Conservation (phyloP, 1,139 yeast species). For the Taphrina betulina region DNA sequence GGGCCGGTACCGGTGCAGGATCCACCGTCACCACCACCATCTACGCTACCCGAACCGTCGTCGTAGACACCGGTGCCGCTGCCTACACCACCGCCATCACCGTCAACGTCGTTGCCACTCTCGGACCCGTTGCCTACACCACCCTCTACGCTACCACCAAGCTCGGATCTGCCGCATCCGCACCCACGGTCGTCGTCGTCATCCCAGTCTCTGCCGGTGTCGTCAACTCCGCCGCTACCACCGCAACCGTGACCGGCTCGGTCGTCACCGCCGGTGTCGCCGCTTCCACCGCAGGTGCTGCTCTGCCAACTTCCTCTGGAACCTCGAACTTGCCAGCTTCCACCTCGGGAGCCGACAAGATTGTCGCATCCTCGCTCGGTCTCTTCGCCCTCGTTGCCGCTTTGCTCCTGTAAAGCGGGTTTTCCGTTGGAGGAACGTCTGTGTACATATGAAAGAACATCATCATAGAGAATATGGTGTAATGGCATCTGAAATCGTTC, state of each 20-base stretch:
- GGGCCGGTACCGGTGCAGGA: background rate
- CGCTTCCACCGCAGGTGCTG: background rate
- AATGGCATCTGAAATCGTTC: too few relatives aligned
- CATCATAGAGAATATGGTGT: too few relatives aligned
- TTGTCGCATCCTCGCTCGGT: background rate
- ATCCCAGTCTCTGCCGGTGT: background rate
- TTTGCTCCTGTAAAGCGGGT: too few relatives aligned
- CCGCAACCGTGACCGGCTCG: background rate
- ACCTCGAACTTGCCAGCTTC: too few relatives aligned
- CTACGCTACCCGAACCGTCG: background rate
- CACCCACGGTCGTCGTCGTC: background rate
- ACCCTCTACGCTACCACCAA: background rate
- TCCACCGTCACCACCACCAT: background rate
- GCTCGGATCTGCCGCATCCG: background rate
- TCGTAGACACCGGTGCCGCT: background rate
- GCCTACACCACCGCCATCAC: background rate
- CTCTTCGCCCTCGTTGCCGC: background rate
- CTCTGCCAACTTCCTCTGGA: background rate
- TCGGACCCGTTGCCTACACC: too few relatives aligned
- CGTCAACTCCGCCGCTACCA: background rate
- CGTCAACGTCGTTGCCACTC: background rate
- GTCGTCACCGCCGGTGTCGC: background rate
- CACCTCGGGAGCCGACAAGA: constrained; percentile 6
- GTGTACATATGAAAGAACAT: too few relatives aligned
- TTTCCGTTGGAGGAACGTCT: too few relatives aligned